phyloP scores from a whole-genome alignment of 2,329 filamentous ascomycete species.

The Metarhizium sp. region DNA sequence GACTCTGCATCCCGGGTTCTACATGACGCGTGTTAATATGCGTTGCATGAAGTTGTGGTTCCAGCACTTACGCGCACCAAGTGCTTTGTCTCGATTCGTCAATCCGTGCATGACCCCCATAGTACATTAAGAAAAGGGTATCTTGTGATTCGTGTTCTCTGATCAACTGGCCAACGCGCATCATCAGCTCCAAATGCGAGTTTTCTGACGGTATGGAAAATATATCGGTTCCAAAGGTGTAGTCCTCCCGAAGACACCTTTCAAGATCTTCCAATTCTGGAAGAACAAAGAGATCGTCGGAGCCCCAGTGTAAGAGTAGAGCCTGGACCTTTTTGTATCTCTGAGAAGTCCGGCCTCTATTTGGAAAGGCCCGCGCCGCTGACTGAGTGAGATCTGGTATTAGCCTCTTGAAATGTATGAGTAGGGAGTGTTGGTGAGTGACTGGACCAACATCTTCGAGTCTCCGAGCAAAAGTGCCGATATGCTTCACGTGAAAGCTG shows the following conservation, averaged over 20 bases:
- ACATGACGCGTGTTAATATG: neutral
- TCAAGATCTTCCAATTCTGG: slow-evolving; percentile 49
- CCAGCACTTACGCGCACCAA: slow-evolving; percentile 44
- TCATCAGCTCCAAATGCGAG: slow-evolving; percentile 48
- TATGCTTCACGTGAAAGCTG: slow-evolving; percentile 48
- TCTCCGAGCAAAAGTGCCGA: slow-evolving; percentile 43
- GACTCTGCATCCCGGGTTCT: slow-evolving; percentile 42
- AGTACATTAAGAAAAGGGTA: slow-evolving; percentile 49
- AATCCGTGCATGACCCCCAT: slow-evolving; percentile 50
- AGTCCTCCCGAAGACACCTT: slow-evolving; percentile 44
- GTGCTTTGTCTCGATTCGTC: slow-evolving; percentile 51
- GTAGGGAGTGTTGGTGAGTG: neutral
- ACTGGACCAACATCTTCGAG: slow-evolving; percentile 40
- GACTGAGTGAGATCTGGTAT: slow-evolving; percentile 27
- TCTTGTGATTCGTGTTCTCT: slow-evolving; percentile 46
- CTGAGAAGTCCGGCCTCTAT: slow-evolving; percentile 40
- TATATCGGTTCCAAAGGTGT: slow-evolving; percentile 46
- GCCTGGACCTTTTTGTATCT: slow-evolving; percentile 47
- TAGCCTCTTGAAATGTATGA: neutral
- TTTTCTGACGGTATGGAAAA: slow-evolving; percentile 51
- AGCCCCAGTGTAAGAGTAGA: slow-evolving; percentile 47
- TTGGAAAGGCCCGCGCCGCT: slow-evolving; percentile 46
- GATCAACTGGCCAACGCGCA: slow-evolving; percentile 46
- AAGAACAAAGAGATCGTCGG: slow-evolving; percentile 48
- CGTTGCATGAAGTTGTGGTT: neutral